Evolutionary conservation across 2,329 filamentous ascomycete species (phyloP).

Genomic region (Coniochaeta sp.): DNA sequence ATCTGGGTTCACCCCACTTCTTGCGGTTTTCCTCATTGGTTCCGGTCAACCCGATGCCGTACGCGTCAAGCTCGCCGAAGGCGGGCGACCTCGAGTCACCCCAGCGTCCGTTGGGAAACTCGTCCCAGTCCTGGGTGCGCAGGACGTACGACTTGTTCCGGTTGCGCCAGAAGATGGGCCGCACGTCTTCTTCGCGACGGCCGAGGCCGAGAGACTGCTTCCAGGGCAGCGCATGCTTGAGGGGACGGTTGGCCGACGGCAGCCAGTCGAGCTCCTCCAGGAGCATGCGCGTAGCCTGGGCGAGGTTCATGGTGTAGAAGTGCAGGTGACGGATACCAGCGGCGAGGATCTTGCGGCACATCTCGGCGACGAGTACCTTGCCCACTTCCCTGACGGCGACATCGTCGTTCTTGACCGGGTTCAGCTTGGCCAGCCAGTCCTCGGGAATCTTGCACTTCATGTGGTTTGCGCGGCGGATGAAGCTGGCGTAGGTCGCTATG

Average conservation of each 20-base stretch:
- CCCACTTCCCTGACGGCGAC: slow-evolving; percentile 85
- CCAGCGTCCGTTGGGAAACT: slow-evolving; percentile 98
- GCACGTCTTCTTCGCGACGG: slow-evolving; percentile 86
- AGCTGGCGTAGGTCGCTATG: slow-evolving; percentile 91
- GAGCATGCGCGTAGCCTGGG: slow-evolving; percentile 87
- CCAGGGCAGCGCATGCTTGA: slow-evolving; percentile 92
- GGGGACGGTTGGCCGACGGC: slow-evolving; percentile 68
- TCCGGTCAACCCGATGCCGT: slow-evolving; percentile 87
- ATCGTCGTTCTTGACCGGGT: slow-evolving; percentile 96
- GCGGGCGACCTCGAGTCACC: slow-evolving; percentile 94
- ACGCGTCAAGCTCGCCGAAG: slow-evolving; percentile 90
- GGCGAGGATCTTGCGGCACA: slow-evolving; percentile 81
- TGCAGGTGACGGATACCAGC: slow-evolving; percentile 83
- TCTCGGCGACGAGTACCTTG: slow-evolving; percentile 75
- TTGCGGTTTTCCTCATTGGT: slow-evolving; percentile 95
- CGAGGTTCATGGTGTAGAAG: slow-evolving; percentile 99
- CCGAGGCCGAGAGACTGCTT: slow-evolving; percentile 87
- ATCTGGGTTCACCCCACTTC: slow-evolving; percentile 82
- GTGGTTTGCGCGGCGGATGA: slow-evolving; percentile 83
- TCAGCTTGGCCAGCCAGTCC: slow-evolving; percentile 72
- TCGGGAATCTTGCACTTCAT: slow-evolving; percentile 80
- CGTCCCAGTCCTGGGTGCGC: slow-evolving; percentile 96
- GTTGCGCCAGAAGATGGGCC: slow-evolving; percentile 98
- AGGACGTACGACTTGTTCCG: slow-evolving; percentile 92
- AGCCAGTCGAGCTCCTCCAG: slow-evolving; percentile 82